phyloP scores from a whole-genome alignment of 2,329 filamentous ascomycete species.

The Neofusicoccum kwambonambiense region DNA sequence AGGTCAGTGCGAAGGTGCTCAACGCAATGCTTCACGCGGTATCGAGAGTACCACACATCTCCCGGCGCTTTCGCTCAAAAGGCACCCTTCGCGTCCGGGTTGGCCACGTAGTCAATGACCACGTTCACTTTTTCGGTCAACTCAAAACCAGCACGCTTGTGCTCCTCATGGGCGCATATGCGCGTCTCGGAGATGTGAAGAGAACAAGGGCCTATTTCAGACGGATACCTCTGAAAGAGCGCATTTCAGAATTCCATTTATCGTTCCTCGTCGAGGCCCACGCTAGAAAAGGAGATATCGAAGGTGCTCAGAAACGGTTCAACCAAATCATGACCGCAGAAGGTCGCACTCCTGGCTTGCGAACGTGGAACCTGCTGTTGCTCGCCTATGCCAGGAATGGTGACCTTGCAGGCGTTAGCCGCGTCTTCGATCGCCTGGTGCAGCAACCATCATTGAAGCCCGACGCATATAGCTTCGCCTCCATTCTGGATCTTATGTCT shows the following conservation, averaged over 20 bases:
- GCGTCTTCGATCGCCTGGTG: constrained; percentile 62
- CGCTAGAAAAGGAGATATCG: constrained; percentile 65
- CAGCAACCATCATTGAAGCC: constrained; percentile 50
- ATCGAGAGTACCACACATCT: neutral
- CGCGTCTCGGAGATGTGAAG: neutral
- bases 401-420: constrained; percentile 65
- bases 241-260: neutral
- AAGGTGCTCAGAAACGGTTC: constrained; percentile 42
- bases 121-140: neutral
- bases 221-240: neutral
- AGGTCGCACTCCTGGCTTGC: constrained; percentile 23
- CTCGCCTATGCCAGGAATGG: constrained; percentile 65
- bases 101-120: neutral
- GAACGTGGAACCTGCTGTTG: constrained; percentile 75
- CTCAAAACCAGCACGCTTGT: neutral
- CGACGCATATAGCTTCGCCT: constrained; percentile 65
- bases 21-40: neutral
- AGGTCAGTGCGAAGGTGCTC: neutral
- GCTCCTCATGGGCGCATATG: neutral
- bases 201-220: neutral
- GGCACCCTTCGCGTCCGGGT: neutral
- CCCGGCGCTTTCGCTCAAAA: neutral
- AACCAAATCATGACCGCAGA: too few species aligned
- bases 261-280: constrained; percentile 64
- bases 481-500: constrained; percentile 71